Evolutionary conservation across 2,329 filamentous ascomycete genomes (phyloP).

Genomic region (Albifimbria verrucaria): DNA sequence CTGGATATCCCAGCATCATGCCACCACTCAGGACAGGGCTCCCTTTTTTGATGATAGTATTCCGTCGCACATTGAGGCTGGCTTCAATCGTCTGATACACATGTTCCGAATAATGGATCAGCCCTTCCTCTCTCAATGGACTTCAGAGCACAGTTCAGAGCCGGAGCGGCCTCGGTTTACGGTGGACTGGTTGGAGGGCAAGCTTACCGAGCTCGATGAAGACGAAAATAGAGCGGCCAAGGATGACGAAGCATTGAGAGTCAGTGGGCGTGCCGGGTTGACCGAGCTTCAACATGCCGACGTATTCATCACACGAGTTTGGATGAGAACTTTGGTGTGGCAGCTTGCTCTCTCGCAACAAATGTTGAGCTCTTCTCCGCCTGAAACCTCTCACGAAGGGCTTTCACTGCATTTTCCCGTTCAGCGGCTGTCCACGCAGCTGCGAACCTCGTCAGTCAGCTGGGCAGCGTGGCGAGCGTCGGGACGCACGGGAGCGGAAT

Average conservation of each 20-base stretch:
- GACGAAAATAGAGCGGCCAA: slow-evolving; percentile 30
- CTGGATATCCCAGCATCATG: slow-evolving; percentile 39
- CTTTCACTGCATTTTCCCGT: slow-evolving; percentile 37
- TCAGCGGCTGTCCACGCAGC: slow-evolving; percentile 33
- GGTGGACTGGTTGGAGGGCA: slow-evolving; percentile 36
- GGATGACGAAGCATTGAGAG: slow-evolving; percentile 20
- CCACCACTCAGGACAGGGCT: slow-evolving; percentile 26
- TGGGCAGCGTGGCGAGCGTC: slow-evolving; percentile 39
- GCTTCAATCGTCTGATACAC: slow-evolving; percentile 34
- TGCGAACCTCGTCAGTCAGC: slow-evolving; percentile 33
- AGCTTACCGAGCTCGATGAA: slow-evolving; percentile 36
- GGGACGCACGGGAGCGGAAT: slow-evolving; percentile 55
- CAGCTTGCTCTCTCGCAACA: slow-evolving; percentile 37
- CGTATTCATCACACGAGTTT: slow-evolving; percentile 37
- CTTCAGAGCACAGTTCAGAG: slow-evolving; percentile 23
- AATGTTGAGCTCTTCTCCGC: slow-evolving; percentile 30
- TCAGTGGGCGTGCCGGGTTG: slow-evolving; percentile 22
- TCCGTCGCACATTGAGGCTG: slow-evolving; percentile 30
- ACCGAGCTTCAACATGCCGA: slow-evolving; percentile 38
- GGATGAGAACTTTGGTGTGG: slow-evolving; percentile 39
- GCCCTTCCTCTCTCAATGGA: slow-evolving; percentile 34
- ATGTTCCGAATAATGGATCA: slow-evolving; percentile 36
- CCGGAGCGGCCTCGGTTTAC: slow-evolving; percentile 20
- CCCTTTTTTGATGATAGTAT: slow-evolving; percentile 29
- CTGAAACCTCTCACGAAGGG: slow-evolving; percentile 30